phyloP scores from a whole-genome alignment of 2,329 filamentous ascomycete species.

The Claviceps citrina region DNA sequence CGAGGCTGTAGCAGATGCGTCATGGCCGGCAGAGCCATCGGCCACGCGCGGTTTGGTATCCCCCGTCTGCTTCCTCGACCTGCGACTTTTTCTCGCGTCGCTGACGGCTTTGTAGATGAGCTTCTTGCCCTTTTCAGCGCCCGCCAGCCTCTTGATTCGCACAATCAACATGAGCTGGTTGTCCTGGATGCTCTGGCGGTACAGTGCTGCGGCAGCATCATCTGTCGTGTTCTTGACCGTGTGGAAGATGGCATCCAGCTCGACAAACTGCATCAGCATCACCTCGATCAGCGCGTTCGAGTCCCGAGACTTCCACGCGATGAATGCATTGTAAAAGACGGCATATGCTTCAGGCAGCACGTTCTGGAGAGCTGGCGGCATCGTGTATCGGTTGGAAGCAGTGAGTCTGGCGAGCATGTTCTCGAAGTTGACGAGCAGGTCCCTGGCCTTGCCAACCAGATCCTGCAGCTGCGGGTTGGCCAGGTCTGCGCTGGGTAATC shows the following conservation, averaged over 20 bases:
- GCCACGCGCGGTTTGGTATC: slow-evolving; percentile 57
- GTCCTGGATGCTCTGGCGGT: slow-evolving; percentile 63
- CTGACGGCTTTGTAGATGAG: slow-evolving; percentile 61
- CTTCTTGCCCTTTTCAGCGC: slow-evolving; percentile 52
- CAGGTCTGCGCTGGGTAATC: slow-evolving; percentile 29
- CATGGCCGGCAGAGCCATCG: slow-evolving; percentile 26
- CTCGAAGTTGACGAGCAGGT: slow-evolving; percentile 66
- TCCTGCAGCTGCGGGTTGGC: slow-evolving; percentile 51
- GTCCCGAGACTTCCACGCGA: slow-evolving; percentile 71
- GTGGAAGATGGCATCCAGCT: slow-evolving; percentile 70
- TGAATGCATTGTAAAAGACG: slow-evolving; percentile 63
- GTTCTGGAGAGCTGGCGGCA: slow-evolving; percentile 45
- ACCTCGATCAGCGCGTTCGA: slow-evolving; percentile 64
- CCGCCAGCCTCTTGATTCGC: slow-evolving; percentile 63
- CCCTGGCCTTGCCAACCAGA: slow-evolving; percentile 61
- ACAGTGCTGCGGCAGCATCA: slow-evolving; percentile 58
- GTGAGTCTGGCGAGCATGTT: slow-evolving; percentile 52
- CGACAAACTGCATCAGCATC: slow-evolving; percentile 76
- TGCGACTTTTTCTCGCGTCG: slow-evolving; percentile 50
- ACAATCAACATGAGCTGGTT: slow-evolving; percentile 69
- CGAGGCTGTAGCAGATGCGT: slow-evolving; percentile 20
- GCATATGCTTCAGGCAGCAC: slow-evolving; percentile 55
- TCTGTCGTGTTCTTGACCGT: slow-evolving; percentile 67
- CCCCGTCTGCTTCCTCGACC: slow-evolving; percentile 49
- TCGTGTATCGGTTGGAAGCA: slow-evolving; percentile 49